These are phyloP conservation scores for Solanum hybrid DNA, from an alignment of 305 asterid genomes.

Conservation along the genomic window DNA sequence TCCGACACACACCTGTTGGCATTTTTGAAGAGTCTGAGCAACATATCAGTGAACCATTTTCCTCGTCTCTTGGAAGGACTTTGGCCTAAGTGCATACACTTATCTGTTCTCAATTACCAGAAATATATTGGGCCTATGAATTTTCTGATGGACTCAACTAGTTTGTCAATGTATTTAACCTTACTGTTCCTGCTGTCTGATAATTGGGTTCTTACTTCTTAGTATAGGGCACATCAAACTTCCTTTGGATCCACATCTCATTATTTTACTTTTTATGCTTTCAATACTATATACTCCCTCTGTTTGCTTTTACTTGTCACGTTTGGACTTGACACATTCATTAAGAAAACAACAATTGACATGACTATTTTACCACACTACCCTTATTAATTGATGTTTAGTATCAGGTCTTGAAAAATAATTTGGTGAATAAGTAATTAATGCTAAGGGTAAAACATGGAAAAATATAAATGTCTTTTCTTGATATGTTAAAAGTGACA, in stretches of 20 bases:
- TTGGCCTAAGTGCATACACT: background rate
- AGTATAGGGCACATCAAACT: background rate
- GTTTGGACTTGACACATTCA: background rate
- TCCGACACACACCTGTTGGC: background rate
- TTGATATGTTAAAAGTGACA: background rate
- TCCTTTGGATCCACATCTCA: background rate
- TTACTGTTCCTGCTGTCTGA: background rate
- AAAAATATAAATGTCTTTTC: background rate
- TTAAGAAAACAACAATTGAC: background rate
- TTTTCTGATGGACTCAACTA: background rate
- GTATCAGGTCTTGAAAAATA: background rate
- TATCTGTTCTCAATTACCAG: background rate
- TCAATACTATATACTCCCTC: background rate
- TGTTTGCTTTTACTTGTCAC: background rate
- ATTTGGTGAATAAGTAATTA: no score
- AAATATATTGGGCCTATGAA: background rate
- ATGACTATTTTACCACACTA: background rate
- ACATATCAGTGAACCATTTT: background rate
- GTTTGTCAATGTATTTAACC: background rate
- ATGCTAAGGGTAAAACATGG: background rate
- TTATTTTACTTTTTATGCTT: background rate
- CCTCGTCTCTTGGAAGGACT: background rate
- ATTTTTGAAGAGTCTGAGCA: background rate
- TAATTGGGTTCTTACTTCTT: background rate
- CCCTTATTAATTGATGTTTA: background rate